phyloP scores from a whole-genome alignment of 352 stramenopile genomes.

The Phytopythium ostracodes region DNA sequence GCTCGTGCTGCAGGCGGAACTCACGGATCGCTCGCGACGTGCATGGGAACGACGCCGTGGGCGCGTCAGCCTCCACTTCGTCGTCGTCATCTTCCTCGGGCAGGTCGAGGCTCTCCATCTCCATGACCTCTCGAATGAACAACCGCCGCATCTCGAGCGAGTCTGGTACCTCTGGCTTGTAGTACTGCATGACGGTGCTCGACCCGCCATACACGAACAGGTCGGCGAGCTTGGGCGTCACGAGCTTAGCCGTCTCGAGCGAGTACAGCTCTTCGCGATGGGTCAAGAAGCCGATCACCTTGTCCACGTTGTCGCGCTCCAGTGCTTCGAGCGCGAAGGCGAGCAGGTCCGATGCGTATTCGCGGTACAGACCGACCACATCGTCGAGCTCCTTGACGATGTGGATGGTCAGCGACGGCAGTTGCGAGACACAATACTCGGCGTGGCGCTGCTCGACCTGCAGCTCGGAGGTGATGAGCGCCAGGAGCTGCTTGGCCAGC shows the following conservation, averaged over 20 bases:
- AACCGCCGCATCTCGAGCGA: conserved; percentile 41
- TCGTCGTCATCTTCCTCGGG: conserved; percentile 14
- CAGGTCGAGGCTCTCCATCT: conserved; percentile 35
- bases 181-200: conserved; percentile 52
- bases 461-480: conserved; percentile 32
- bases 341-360: conserved; percentile 38
- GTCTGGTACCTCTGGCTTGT: conserved; percentile 45
- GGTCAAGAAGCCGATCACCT: conserved; percentile 59
- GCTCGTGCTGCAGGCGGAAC: conserved; percentile 61
- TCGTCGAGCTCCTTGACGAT: conserved; percentile 75
- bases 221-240: conserved; percentile 60
- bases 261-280: conserved; percentile 49
- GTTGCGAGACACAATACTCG: conserved; percentile 51
- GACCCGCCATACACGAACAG: conserved; percentile 47
- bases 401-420: conserved; percentile 54
- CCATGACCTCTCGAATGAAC: conserved; percentile 71
- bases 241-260: conserved; percentile 29
- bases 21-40: conserved; percentile 49
- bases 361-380: conserved; percentile 42
- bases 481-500: conserved; percentile 67
- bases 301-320: conserved; percentile 63
- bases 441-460: conserved; percentile 37
- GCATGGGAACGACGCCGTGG: conserved; percentile 17
- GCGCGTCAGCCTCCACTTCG: conserved; percentile 13
- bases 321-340: conserved; percentile 54